Conservation (phyloP, 331 rosid genomes). For the Quercus lobata region DNA sequence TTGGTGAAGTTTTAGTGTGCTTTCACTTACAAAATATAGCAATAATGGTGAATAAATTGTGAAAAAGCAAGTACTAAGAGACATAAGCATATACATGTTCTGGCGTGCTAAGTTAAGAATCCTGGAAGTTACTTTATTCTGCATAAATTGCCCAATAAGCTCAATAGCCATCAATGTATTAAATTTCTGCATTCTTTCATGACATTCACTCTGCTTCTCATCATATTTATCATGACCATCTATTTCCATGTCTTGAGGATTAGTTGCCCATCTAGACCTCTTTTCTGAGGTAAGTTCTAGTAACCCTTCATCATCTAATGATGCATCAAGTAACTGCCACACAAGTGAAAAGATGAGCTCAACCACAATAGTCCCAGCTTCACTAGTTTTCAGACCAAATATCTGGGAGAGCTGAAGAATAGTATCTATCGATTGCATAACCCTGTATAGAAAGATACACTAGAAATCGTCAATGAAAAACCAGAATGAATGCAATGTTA, state of each 20-base stretch:
- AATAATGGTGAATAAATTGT: neutral
- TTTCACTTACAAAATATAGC: neutral
- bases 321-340: slow-evolving; percentile 94
- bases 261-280: slow-evolving; percentile 58
- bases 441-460: slow-evolving; percentile 49
- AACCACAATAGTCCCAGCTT: slow-evolving; percentile 77
- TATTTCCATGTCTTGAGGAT: slow-evolving; percentile 72
- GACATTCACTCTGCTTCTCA: slow-evolving; percentile 51
- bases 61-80: neutral
- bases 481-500: neutral
- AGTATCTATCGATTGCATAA: slow-evolving; percentile 70
- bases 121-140: slow-evolving; percentile 55
- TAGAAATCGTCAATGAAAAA: slow-evolving; percentile 16
- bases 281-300: slow-evolving; percentile 60
- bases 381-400: slow-evolving; percentile 63
- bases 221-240: slow-evolving; percentile 39
- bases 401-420: slow-evolving; percentile 70
- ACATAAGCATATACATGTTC: slow-evolving; percentile 57
- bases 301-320: slow-evolving; percentile 84
- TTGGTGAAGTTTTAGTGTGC: neutral
- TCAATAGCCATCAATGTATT: slow-evolving; percentile 74
- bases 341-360: slow-evolving; percentile 71
- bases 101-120: slow-evolving; percentile 73
- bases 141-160: slow-evolving; percentile 71
- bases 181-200: slow-evolving; percentile 50